Conservation (phyloP, 495 filamentous ascomycete species). For the Aspergillus funiculosus region DNA sequence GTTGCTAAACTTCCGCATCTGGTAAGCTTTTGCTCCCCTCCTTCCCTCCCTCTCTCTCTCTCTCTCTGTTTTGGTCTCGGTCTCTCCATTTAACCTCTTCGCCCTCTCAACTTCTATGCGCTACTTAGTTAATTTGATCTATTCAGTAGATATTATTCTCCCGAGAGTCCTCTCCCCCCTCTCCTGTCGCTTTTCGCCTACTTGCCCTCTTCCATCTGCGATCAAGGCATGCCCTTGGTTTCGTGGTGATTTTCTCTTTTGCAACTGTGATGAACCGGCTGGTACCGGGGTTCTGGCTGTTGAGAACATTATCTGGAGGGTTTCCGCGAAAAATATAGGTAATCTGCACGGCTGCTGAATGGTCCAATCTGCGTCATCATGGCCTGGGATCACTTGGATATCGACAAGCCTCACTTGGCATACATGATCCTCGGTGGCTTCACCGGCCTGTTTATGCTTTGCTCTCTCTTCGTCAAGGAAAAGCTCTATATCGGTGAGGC, state of each 20-base stretch:
- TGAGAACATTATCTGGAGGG: not conserved
- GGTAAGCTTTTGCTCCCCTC: conserved; percentile 10
- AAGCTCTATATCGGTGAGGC: conserved; percentile 98
- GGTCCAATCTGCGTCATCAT: conserved; percentile 45
- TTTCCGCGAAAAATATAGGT: not conserved
- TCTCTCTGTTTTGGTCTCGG: not conserved
- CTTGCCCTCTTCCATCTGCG: conserved; percentile 6
- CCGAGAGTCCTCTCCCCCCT: conserved; percentile 1
- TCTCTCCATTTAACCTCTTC: conserved; percentile 5
- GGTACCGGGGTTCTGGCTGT: not conserved
- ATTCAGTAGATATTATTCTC: not conserved
- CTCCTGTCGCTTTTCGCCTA: not conserved
- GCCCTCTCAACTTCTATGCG: no score
- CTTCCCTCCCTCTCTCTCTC: not conserved
- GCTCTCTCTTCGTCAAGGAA: conserved; percentile 96
- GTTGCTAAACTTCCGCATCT: conserved; percentile 5
- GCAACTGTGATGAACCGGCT: conserved; percentile 10
- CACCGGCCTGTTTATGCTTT: conserved; percentile 97
- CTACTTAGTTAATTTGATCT: conserved; percentile 1
- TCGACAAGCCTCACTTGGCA: conserved; percentile 94
- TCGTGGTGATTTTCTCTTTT: not conserved
- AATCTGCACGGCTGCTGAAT: not conserved
- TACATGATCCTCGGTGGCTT: conserved; percentile 99
- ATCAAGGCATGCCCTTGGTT: conserved; percentile 11
- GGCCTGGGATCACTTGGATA: conserved; percentile 87